Evolutionary conservation across 768 basidiomycete species (phyloP), one percentile per base, ranked within the genome.

Genomic region (Phylloporus rhodoxanthus): DNA sequence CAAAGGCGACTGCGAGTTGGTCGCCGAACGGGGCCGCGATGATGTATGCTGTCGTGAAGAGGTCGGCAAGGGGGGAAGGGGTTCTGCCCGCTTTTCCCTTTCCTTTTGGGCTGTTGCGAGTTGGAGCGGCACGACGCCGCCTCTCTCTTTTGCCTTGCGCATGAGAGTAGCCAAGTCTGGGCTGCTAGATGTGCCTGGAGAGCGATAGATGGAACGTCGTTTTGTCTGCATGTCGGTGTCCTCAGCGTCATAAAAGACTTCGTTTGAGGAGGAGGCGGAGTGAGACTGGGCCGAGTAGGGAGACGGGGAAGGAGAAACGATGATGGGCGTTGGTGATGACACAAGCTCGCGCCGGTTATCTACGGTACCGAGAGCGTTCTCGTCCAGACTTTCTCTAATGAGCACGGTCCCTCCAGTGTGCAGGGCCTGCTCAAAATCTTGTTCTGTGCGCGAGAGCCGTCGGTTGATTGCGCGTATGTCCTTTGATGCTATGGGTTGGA

Each of bases 101-200:
- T 58, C 61, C 39, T 62, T 62, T 47, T 62, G 61, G 0, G 56
- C 43, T 19, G 61, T 50, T 11, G 34, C 69, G 64, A 67, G 59
- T 64, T 52, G 51, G 57, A 64, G 30, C 13, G 66, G 62, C 20
- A 77, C 60, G 34, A 72, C 69, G 0, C 72, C 76, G 17, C 80
- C 80, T 43, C 77, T 72, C 59, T 85, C 86, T 68, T 84, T 90
- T 14, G 88, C 85, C 69, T 92, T 93, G 53, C 85, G 77, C 46
- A 93, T 67, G 46, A 96, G 75, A 9, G 90, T 92, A 4, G 90
- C 90, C 19, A 96, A 75, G 68, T 97, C 93, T 23, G 93, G 94
- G 62, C 87, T 91, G 58, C 87, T 90, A 29, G 91, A 87, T 8
- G 91, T 94, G 37, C 91, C 93, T 10, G 87, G 77, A 17, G 88